Evolutionary conservation across 306 rosid genomes (phyloP).

Genomic region (Fagus sylvatica): DNA sequence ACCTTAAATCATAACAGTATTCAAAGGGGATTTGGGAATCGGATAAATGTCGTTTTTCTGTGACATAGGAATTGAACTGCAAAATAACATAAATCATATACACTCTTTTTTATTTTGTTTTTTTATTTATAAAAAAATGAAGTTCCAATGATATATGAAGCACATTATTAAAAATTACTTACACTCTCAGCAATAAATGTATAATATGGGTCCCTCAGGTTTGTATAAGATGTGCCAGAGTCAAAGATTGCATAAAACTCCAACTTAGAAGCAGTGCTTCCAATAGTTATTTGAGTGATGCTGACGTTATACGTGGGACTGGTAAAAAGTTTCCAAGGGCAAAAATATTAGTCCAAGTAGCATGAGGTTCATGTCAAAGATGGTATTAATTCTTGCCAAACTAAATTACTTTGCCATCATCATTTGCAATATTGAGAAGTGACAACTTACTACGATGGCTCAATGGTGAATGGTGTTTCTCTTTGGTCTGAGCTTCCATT

Average conservation of each 20-base stretch:
- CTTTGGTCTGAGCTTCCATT: conserved; percentile 55
- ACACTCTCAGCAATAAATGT: conserved; percentile 53
- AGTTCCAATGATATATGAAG: conserved; percentile 16
- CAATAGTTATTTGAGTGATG: conserved; percentile 62
- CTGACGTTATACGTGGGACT: conserved; percentile 74
- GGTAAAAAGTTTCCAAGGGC: conserved; percentile 22
- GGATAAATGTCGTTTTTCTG: conserved; percentile 31
- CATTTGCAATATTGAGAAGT: background rate
- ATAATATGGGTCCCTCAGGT: conserved; percentile 73
- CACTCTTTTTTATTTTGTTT: too few species aligned
- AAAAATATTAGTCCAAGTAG: conserved; percentile 29
- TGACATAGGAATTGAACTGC: conserved; percentile 56
- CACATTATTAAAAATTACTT: conserved; percentile 30
- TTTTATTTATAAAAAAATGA: background rate
- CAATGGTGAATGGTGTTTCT: conserved; percentile 67
- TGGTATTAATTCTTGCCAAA: conserved; percentile 6
- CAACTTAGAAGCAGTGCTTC: conserved; percentile 38
- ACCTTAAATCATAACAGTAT: conserved; percentile 70
- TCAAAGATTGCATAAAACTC: conserved; percentile 70
- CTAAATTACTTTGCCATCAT: too few species aligned
- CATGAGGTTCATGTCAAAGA: conserved; percentile 7
- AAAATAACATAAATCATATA: conserved; percentile 14
- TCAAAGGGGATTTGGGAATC: conserved; percentile 57
- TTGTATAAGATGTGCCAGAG: conserved; percentile 80
- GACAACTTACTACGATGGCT: conserved; percentile 46